phyloP scores from a whole-genome alignment of 108 stramenopile species.

The Skeletonema tropicum region DNA sequence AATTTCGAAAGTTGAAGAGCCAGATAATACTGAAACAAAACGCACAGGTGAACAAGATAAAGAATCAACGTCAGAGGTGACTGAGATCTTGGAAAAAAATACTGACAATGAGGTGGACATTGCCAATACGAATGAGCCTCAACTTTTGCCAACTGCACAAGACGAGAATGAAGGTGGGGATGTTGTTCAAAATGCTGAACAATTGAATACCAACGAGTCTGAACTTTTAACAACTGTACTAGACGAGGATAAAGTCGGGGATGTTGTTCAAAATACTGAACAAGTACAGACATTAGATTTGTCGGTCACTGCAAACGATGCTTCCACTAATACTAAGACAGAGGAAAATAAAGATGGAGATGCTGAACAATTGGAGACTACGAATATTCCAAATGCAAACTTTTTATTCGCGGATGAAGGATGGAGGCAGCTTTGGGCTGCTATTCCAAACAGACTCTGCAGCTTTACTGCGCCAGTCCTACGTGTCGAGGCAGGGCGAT shows the following conservation, averaged over 20 bases:
- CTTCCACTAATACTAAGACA: not conserved
- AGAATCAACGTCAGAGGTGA: not conserved
- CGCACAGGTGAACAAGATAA: not conserved
- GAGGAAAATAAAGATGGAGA: not conserved
- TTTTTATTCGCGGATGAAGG: conserved; percentile 8
- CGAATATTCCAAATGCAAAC: not conserved
- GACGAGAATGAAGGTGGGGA: not conserved
- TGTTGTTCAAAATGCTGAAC: not conserved
- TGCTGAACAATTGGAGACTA: not conserved
- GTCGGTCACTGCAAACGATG: not conserved
- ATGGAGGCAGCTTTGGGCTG: not conserved
- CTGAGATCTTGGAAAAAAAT: not conserved
- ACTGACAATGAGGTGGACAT: not conserved
- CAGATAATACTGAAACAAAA: not conserved
- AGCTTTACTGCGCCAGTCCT: conserved; percentile 23
- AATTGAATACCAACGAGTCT: too few relatives aligned
- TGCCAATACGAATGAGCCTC: not conserved
- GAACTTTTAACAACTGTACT: not conserved
- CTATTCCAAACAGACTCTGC: conserved; percentile 1
- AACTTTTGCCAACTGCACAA: not conserved
- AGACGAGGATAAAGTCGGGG: not conserved
- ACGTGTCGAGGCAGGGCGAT: conserved; percentile 27
- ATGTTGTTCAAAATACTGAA: not conserved
- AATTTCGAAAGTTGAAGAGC: not conserved
- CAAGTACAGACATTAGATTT: not conserved